These are phyloP conservation scores for Antitrichia curtipendula DNA, from an alignment of 225 moss, liverwort and hornwort genomes.

Conservation along the genomic window DNA sequence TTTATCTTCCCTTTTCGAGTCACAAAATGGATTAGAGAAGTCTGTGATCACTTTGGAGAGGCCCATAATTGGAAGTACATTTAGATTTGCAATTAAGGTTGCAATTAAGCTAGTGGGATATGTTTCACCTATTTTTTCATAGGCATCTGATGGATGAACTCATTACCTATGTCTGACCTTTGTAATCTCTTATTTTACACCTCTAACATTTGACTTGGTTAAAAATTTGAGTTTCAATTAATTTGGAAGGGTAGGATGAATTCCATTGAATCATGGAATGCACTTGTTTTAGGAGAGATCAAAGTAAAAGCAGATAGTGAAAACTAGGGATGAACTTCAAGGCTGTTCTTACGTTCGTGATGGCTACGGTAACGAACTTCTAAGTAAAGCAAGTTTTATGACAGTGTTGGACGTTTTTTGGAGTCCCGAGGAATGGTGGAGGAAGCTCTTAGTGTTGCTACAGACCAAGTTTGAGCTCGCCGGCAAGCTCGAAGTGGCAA, in stretches of 20 bases:
- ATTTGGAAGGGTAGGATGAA: neutral
- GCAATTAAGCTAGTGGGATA: neutral
- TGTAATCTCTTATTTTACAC: neutral
- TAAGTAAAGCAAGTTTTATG: neutral
- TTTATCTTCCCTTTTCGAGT: no score
- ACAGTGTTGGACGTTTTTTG: constrained; percentile 89
- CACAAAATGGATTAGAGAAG: neutral
- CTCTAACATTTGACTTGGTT: neutral
- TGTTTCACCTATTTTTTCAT: neutral
- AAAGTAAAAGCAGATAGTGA: neutral
- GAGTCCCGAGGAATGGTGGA: constrained; percentile 94
- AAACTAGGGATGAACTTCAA: neutral
- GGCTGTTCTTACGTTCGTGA: neutral
- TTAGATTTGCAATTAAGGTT: neutral
- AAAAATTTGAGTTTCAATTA: neutral
- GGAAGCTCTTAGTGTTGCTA: constrained; percentile 73
- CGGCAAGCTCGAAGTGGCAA: constrained; percentile 74
- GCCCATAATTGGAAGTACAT: neutral
- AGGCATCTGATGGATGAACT: neutral
- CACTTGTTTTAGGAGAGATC: neutral
- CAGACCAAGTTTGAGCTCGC: constrained; percentile 88
- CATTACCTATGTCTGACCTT: neutral
- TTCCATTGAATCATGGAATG: neutral
- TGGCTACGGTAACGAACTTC: neutral
- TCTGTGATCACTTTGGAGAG: neutral